Conservation (phyloP, 179 eudicot species). For the Carnegiea gigantea region DNA sequence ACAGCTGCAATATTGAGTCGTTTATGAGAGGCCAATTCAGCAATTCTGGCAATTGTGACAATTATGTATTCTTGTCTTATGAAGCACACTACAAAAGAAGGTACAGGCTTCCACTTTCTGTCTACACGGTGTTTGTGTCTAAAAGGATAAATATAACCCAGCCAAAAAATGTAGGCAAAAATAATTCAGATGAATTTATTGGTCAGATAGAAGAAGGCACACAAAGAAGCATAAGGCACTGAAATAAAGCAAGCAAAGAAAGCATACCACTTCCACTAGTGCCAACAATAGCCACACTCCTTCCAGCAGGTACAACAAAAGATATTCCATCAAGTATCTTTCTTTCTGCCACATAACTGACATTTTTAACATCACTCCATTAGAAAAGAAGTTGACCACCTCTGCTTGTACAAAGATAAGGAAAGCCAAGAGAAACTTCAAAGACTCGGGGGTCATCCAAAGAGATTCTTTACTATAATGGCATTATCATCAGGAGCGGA, state of each 20-base stretch:
- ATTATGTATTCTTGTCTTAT: no score
- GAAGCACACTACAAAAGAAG: background rate
- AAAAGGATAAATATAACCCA: background rate
- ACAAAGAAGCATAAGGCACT: background rate
- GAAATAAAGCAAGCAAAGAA: slow-evolving; percentile 15
- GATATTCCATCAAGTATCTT: slow-evolving; percentile 97
- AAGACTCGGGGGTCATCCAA: background rate
- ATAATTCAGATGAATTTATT: background rate
- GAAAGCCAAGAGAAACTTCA: slow-evolving; percentile 5
- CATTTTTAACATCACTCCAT: slow-evolving; percentile 24
- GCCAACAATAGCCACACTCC: slow-evolving; percentile 96
- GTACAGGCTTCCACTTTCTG: background rate
- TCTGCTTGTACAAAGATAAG: background rate
- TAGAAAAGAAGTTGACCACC: slow-evolving; percentile 18
- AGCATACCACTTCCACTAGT: slow-evolving; percentile 98
- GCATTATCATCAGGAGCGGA: background rate
- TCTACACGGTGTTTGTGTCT: background rate
- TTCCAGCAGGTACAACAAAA: slow-evolving; percentile 87
- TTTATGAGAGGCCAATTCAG: background rate
- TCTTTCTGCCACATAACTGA: slow-evolving; percentile 81
- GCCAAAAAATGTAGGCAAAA: background rate
- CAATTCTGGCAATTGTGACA: no score
- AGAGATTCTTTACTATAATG: background rate
- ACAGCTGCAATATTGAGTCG: background rate
- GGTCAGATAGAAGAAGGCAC: background rate